Evolutionary conservation across 2,329 filamentous ascomycete genomes (phyloP).

Genomic region (Beauveria rudraprayagi): DNA sequence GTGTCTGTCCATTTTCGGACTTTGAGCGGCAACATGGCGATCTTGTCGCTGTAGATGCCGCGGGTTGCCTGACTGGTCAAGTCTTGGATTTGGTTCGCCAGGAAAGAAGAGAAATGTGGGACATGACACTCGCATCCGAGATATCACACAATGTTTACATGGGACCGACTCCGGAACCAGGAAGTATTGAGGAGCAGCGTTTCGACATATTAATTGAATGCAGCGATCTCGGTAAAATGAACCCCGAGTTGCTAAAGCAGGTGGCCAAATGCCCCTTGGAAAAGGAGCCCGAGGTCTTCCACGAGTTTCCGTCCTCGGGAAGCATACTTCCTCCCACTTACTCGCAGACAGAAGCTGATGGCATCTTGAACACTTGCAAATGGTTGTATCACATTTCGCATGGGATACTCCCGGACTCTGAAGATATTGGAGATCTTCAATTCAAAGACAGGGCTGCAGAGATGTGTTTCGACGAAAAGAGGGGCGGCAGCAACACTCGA

Average conservation of each 20-base stretch:
- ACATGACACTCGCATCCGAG: constrained; percentile 83
- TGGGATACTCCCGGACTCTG: constrained; percentile 37
- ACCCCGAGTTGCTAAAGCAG: constrained; percentile 55
- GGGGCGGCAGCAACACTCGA: constrained; percentile 2
- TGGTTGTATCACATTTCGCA: constrained; percentile 86
- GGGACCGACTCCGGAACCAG: constrained; percentile 72
- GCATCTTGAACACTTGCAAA: constrained; percentile 74
- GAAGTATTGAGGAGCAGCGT: constrained; percentile 46
- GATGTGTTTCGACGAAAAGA: constrained; percentile 22
- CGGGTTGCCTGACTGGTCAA: constrained; percentile 63
- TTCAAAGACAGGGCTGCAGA: constrained; percentile 17
- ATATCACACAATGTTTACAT: constrained; percentile 87
- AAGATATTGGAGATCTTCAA: constrained; percentile 21
- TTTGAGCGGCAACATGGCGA: constrained; percentile 64
- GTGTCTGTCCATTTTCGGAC: constrained; percentile 52
- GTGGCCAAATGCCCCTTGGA: constrained; percentile 50
- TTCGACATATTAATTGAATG: constrained; percentile 87
- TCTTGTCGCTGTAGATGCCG: constrained; percentile 67
- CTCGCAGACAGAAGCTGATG: constrained; percentile 75
- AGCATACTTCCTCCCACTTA: constrained; percentile 80
- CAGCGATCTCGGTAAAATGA: constrained; percentile 73
- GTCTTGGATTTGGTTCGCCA: constrained; percentile 85
- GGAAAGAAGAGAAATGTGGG: constrained; percentile 86
- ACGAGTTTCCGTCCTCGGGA: constrained; percentile 91
- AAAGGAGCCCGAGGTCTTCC: constrained; percentile 24